These are phyloP conservation scores for Kodamaea laetipori DNA, from an alignment of 805 yeast species.

Conservation along the genomic window DNA sequence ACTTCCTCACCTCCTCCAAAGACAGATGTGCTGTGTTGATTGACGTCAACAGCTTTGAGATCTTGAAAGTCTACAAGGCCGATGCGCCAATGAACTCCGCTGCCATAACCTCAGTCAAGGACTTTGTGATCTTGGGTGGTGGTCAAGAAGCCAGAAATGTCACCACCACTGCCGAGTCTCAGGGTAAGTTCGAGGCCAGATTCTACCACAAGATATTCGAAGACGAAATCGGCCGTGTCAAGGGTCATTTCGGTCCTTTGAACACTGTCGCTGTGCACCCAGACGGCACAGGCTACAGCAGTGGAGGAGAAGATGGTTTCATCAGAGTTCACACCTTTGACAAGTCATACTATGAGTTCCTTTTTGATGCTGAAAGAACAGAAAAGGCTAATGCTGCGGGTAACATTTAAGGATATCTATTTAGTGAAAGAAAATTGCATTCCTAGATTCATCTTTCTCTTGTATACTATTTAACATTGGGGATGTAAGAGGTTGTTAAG, in stretches of 20 bases:
- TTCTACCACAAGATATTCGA: conserved; percentile 92
- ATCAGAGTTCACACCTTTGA: conserved; percentile 93
- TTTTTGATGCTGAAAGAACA: conserved; percentile 80
- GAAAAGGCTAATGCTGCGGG: conserved; percentile 47
- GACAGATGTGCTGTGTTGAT: conserved; percentile 82
- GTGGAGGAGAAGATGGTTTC: conserved; percentile 98
- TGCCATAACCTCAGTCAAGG: conserved; percentile 88
- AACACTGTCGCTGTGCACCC: conserved; percentile 94
- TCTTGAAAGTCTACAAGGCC: conserved; percentile 73
- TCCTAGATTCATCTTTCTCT: no score
- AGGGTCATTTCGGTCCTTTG: conserved; percentile 99
- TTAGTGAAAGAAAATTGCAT: no score
- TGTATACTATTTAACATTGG: no score
- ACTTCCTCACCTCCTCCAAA: conserved; percentile 89
- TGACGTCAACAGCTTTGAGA: conserved; percentile 73
- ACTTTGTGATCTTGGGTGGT: conserved; percentile 93
- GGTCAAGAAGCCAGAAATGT: conserved; percentile 99
- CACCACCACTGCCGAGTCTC: conserved; percentile 90
- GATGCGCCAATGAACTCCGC: conserved; percentile 97
- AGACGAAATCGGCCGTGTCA: conserved; percentile 95
- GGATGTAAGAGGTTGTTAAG: no score
- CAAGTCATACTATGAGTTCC: conserved; percentile 88
- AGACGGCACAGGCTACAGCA: conserved; percentile 87
- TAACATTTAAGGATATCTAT: conserved; percentile 20
- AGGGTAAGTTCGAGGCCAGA: conserved; percentile 96